Conservation (phyloP, 257 asterid genomes). For the Penstemon newberryi region DNA sequence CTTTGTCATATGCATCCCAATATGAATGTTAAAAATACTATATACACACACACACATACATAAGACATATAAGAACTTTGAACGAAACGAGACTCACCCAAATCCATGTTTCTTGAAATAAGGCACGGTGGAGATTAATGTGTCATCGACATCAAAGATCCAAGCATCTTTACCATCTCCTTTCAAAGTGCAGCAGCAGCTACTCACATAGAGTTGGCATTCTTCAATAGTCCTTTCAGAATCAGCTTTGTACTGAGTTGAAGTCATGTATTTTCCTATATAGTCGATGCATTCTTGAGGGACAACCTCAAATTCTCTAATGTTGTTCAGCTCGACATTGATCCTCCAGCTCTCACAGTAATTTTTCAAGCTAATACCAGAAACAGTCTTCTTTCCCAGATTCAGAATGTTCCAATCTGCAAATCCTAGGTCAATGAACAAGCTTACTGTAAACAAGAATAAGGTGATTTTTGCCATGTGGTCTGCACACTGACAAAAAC, state of each 20-base stretch:
- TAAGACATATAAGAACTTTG: too few relatives aligned
- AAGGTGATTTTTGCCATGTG: slow-evolving; percentile 34
- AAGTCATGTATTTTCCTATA: slow-evolving; percentile 50
- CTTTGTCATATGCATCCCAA: slow-evolving; percentile 19
- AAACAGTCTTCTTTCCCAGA: slow-evolving; percentile 18
- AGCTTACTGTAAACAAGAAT: slow-evolving; percentile 27
- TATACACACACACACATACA: neutral
- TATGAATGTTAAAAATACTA: neutral
- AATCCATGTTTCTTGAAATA: slow-evolving; percentile 43
- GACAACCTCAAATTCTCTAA: slow-evolving; percentile 41
- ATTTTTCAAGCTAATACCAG: slow-evolving; percentile 39
- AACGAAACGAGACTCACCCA: slow-evolving; percentile 30
- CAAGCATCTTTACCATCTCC: slow-evolving; percentile 50
- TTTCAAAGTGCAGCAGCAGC: slow-evolving; percentile 36
- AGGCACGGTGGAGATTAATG: slow-evolving; percentile 46
- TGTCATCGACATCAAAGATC: slow-evolving; percentile 57
- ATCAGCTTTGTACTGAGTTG: slow-evolving; percentile 44
- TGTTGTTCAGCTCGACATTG: slow-evolving; percentile 51
- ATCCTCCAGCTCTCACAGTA: slow-evolving; percentile 61
- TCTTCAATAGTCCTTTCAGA: slow-evolving; percentile 40
- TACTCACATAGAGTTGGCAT: slow-evolving; percentile 33
- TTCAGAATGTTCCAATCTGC: slow-evolving; percentile 53
- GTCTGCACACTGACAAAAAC: neutral
- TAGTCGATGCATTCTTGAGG: slow-evolving; percentile 43
- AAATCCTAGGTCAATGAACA: slow-evolving; percentile 27